A percentile compares a stretch with the other conserved stretches of the same genome.
Evolutionary conservation across 2,329 filamentous ascomycete genomes (phyloP).

Genomic region (Mycosphaerella arachidis): DNA sequence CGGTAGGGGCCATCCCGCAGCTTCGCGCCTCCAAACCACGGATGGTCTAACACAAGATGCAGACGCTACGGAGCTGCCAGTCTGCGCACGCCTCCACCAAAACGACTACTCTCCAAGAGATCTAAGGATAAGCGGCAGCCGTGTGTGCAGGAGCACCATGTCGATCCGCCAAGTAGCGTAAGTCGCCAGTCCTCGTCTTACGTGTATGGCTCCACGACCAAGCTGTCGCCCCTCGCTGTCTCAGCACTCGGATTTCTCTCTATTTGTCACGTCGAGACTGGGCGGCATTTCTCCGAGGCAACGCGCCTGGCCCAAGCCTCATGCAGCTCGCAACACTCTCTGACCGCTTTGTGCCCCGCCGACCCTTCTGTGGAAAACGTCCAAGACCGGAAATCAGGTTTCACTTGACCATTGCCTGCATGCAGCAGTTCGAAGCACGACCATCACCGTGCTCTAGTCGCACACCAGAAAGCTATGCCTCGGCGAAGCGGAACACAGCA

Average conservation of each 20-base stretch:
- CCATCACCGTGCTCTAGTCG: background rate
- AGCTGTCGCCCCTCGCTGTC: background rate
- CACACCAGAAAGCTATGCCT: background rate
- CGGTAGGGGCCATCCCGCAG: constrained; percentile 2
- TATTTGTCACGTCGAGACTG: constrained; percentile 11
- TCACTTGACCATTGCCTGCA: background rate
- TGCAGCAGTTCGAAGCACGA: constrained; percentile 1
- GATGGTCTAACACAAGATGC: constrained; percentile 5
- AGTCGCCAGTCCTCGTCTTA: constrained; percentile 9
- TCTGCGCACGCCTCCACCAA: constrained; percentile 2
- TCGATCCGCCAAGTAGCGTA: constrained; percentile 17
- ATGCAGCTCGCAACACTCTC: background rate
- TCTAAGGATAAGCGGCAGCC: constrained; percentile 11
- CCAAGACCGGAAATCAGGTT: background rate
- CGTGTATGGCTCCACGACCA: constrained; percentile 1
- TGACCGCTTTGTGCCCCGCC: constrained; percentile 1
- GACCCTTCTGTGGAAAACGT: background rate
- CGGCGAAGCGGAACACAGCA: background rate
- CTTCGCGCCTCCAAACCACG: background rate
- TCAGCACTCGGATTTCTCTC: constrained; percentile 2
- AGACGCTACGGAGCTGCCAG: background rate
- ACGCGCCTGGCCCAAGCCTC: background rate
- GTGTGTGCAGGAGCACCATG: constrained; percentile 3
- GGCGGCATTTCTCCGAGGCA: background rate
- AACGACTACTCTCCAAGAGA: constrained; percentile 12